Evolutionary conservation across 208 protist species (phyloP), one percentile per base, ranked within the genome.

Genomic region (Leishmania braziliensis): DNA sequence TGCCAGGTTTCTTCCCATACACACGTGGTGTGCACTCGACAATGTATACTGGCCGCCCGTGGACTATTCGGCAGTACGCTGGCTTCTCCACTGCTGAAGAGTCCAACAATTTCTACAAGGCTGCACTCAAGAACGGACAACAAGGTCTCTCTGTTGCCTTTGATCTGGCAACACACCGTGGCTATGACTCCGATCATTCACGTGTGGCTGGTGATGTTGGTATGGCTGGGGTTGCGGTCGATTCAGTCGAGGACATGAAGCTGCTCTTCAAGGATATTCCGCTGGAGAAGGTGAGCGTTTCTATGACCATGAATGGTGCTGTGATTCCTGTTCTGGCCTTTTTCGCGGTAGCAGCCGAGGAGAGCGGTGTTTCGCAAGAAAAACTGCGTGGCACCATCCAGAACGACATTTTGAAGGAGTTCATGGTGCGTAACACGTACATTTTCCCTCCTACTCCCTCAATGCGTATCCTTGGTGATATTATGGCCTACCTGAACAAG

Each of bases 341-440:
- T 93, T 99, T 98, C 79, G 92, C 99, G 23, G 98, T 98, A 5
- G 90, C 97, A 18, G 98, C 92, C 23, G 96, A 99, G 82, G 98
- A 99, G 81, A 94, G 93, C 69, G 98, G 98, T 58, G 98, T 97
- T 0, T 65, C 84, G 18, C 89, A 96, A 74, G 81, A 91, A 53
- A 86, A 98, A 83, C 89, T 99, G 16, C 75, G 91, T 0, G 98
- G 98, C 72, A 99, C 98, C 6, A 99, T 99, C 69, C 98, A 99
- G 87, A 99, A 99, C 83, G 98, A 99, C 84, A 99, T 99, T 82
- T 88, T 99, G 20, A 99, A 99, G 85, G 98, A 99, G 86, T 99
- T 99, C 83, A 99, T 99, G 97, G 97, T 99, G 20, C 90, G 91
- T 58, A 99, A 99, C 85, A 99, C 98, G 20, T 99, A 97, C 83